These are phyloP conservation scores for Withania somnifera DNA, from an alignment of 305 asterid genomes.

Conservation along the genomic window DNA sequence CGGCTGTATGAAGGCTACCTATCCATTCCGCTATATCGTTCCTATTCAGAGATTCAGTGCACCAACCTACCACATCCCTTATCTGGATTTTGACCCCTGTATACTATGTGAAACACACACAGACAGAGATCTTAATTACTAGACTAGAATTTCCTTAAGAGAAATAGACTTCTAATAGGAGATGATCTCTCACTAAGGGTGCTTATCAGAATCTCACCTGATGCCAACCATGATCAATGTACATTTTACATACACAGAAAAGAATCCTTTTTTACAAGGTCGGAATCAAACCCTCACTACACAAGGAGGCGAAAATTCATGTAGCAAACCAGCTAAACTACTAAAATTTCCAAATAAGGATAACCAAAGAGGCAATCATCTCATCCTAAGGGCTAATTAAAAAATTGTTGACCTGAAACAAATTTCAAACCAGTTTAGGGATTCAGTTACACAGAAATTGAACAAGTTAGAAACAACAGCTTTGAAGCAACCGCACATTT, in stretches of 20 bases:
- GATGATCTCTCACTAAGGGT: background rate
- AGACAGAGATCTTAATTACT: background rate
- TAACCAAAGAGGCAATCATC: background rate
- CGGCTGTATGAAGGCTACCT: background rate
- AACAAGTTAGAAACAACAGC: background rate
- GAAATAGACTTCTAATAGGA: background rate
- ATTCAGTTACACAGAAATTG: background rate
- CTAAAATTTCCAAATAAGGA: background rate
- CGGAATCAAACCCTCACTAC: background rate
- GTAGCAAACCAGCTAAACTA: background rate
- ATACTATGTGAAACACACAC: background rate
- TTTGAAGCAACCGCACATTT: background rate
- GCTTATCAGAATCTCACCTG: background rate
- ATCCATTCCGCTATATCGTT: background rate
- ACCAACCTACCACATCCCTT: background rate
- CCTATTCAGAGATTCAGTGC: background rate
- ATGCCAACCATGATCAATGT: background rate
- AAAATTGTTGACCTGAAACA: background rate
- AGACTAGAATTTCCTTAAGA: background rate
- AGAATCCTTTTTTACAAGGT: background rate
- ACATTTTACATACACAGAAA: background rate
- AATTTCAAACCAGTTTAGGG: background rate
- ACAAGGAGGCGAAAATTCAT: background rate
- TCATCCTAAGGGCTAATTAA: background rate
- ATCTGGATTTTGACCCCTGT: background rate